Percentiles rank a stretch among this genome's conserved stretches.
These are phyloP conservation scores for Cercospora sojina DNA, from an alignment of 2,329 filamentous ascomycete genomes.

Conservation along the genomic window DNA sequence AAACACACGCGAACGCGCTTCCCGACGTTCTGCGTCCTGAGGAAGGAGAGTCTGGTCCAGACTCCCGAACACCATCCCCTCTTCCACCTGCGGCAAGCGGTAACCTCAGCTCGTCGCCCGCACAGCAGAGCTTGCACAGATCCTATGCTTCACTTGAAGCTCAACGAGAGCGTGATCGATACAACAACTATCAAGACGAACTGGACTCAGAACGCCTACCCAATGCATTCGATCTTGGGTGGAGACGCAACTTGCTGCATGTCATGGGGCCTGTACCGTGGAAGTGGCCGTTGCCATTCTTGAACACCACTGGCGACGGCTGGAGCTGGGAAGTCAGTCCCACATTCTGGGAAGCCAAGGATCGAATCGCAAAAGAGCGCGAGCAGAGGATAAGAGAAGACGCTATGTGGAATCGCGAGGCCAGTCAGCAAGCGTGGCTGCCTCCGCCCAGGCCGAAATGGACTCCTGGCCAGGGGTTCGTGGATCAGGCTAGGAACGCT, in stretches of 20 bases:
- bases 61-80: slow-evolving; percentile 36
- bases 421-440: slow-evolving; percentile 16
- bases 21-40: slow-evolving; percentile 78
- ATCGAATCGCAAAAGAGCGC: slow-evolving; percentile 52
- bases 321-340: slow-evolving; percentile 90
- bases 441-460: slow-evolving; percentile 25
- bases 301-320: slow-evolving; percentile 85
- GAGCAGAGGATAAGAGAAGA: slow-evolving; percentile 39
- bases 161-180: slow-evolving; percentile 64
- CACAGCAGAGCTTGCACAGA: slow-evolving; percentile 44
- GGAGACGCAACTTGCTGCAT: slow-evolving; percentile 73
- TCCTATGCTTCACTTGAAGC: slow-evolving; percentile 60
- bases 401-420: slow-evolving; percentile 20
- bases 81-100: slow-evolving; percentile 7
- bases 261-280: slow-evolving; percentile 73
- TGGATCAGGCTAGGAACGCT: slow-evolving; percentile 35
- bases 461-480: slow-evolving; percentile 37
- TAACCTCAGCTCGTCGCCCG: slow-evolving; percentile 42
- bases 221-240: slow-evolving; percentile 89
- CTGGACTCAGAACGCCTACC: slow-evolving; percentile 83
- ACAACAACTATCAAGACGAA: slow-evolving; percentile 82
- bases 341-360: slow-evolving; percentile 71
- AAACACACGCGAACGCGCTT: slow-evolving; percentile 77
- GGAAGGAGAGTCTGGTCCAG: slow-evolving; percentile 64
- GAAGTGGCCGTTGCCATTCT: slow-evolving; percentile 77